These are phyloP conservation scores for Graphilbum fragrans DNA, from an alignment of 2,329 filamentous ascomycete genomes.

Conservation along the genomic window DNA sequence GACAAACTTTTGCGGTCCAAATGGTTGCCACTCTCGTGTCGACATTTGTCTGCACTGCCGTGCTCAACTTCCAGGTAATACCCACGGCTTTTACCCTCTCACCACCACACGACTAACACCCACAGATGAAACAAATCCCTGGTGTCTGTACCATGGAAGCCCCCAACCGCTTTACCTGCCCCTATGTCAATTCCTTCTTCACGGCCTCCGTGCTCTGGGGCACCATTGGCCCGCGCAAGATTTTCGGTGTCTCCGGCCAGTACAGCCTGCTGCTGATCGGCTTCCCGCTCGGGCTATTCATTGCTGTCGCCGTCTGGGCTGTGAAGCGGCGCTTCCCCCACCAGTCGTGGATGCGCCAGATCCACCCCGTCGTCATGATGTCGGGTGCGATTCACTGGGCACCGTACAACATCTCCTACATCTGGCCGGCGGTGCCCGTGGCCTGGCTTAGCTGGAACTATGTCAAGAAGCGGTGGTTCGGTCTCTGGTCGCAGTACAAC, in stretches of 20 bases:
- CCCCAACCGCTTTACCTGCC: conserved; percentile 40
- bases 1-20: conserved; percentile 23
- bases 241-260: conserved; percentile 34
- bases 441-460: conserved; percentile 29
- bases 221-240: conserved; percentile 42
- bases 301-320: conserved; percentile 17
- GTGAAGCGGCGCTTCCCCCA: conserved; percentile 25
- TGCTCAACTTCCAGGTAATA: conserved; percentile 20
- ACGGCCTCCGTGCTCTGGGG: conserved; percentile 50
- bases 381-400: conserved; percentile 22
- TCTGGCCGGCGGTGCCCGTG: conserved; percentile 30
- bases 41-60: conserved; percentile 21
- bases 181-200: conserved; percentile 46
- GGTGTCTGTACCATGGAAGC: conserved; percentile 38
- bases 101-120: too few species aligned
- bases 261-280: conserved; percentile 35
- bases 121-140: conserved; percentile 34
- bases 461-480: conserved; percentile 18
- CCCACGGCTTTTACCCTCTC: too few species aligned
- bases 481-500: conserved; percentile 18
- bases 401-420: conserved; percentile 29
- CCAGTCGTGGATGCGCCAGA: conserved; percentile 24
- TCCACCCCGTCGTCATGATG: conserved; percentile 26
- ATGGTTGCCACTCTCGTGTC: conserved; percentile 22
- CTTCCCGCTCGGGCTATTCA: conserved; percentile 33